Percentiles rank a stretch among this genome's conserved stretches.
phyloP scores from a whole-genome alignment of 2,329 filamentous ascomycete genomes.

The Exophiala sideris region DNA sequence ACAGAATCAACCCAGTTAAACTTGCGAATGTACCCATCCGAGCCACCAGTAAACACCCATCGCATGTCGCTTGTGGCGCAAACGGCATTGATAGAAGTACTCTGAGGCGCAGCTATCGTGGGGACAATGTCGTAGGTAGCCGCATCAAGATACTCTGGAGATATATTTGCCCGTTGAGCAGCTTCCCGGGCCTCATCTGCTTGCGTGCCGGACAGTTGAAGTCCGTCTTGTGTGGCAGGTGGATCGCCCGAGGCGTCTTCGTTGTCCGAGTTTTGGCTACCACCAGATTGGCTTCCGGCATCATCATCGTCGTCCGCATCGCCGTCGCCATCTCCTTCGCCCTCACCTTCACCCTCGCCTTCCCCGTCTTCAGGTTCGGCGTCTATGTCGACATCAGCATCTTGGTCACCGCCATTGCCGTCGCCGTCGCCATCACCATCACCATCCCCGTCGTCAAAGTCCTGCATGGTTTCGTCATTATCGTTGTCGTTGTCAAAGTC shows the following conservation, averaged over 20 bases:
- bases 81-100: constrained; percentile 91
- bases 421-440: constrained; percentile 39
- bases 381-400: constrained; percentile 35
- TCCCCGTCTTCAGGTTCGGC: constrained; percentile 32
- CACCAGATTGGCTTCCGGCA: constrained; percentile 33
- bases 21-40: constrained; percentile 93
- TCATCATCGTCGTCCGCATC: constrained; percentile 50
- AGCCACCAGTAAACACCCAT: constrained; percentile 91
- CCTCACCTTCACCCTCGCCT: constrained; percentile 45
- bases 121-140: constrained; percentile 89
- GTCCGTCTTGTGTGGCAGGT: constrained; percentile 35
- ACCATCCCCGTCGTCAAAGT: constrained; percentile 38
- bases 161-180: constrained; percentile 50
- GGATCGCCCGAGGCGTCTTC: constrained; percentile 42
- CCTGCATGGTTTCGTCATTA: constrained; percentile 44
- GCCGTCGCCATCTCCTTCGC: constrained; percentile 45
- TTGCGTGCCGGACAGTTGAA: constrained; percentile 30
- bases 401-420: constrained; percentile 34
- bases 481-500: constrained; percentile 51
- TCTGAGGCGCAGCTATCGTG: constrained; percentile 92
- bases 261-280: constrained; percentile 42
- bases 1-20: constrained; percentile 94
- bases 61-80: constrained; percentile 89
- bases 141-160: constrained; percentile 74
- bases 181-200: constrained; percentile 20